Evolutionary conservation across 2,329 filamentous ascomycete species (phyloP).

Genomic region (Alternaria consortialis): DNA sequence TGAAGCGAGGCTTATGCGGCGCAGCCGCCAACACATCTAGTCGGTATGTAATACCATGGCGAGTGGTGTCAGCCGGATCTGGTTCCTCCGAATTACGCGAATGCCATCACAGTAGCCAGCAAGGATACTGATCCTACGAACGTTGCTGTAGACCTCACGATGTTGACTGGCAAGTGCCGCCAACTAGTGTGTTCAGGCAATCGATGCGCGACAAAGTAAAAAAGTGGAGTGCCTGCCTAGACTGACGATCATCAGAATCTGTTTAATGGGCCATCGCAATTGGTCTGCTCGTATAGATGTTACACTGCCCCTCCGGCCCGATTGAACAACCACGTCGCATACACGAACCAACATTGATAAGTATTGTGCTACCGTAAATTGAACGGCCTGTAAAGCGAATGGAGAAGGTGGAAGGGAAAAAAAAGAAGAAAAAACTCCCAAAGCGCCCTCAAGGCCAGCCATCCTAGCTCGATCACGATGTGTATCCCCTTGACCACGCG

Average conservation of each 20-base stretch:
- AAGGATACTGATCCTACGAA: neutral
- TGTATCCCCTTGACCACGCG: neutral
- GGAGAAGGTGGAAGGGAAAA: neutral
- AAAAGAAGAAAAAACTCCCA: neutral
- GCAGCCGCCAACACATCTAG: neutral
- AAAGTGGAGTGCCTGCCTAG: slow-evolving; percentile 2
- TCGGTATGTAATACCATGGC: neutral
- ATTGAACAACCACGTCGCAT: neutral
- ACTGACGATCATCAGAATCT: neutral
- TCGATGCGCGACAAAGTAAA: neutral
- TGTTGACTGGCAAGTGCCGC: neutral
- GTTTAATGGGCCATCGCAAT: neutral
- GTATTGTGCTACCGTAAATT: neutral
- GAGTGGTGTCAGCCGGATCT: neutral
- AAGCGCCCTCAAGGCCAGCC: slow-evolving; percentile 5
- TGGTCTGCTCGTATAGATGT: slow-evolving; percentile 5
- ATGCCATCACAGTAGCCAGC: neutral
- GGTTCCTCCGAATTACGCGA: neutral
- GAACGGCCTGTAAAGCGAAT: neutral
- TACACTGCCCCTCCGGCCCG: neutral
- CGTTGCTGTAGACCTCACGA: slow-evolving; percentile 1
- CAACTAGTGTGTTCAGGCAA: neutral
- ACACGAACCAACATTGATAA: neutral
- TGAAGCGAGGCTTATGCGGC: slow-evolving; percentile 6
- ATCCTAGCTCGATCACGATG: neutral